phyloP scores from a whole-genome alignment of 345 rosid genomes.

The Nephelium lappaceum region DNA sequence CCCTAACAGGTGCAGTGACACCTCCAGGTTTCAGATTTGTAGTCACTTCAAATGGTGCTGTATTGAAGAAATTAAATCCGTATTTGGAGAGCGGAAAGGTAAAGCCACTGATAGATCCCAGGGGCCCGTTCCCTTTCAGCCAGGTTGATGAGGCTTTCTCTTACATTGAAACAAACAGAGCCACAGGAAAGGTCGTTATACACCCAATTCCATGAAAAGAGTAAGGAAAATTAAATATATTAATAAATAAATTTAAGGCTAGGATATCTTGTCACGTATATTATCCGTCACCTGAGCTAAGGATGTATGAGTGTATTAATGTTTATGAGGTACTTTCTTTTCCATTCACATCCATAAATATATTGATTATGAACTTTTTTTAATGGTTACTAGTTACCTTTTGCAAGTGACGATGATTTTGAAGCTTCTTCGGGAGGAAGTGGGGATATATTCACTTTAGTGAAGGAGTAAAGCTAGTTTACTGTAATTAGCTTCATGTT shows the following conservation, averaged over 20 bases:
- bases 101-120: conserved; percentile 84
- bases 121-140: conserved; percentile 79
- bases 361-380: background rate
- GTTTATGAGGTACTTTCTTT: background rate
- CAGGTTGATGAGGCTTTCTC: conserved; percentile 73
- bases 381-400: background rate
- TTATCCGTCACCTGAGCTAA: background rate
- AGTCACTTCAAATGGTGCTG: conserved; percentile 79
- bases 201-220: conserved; percentile 64
- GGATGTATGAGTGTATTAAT: background rate
- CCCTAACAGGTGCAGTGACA: conserved; percentile 86
- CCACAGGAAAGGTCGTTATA: conserved; percentile 75
- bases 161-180: conserved; percentile 81
- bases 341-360: background rate
- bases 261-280: conserved; percentile 3
- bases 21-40: conserved; percentile 94
- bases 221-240: no score
- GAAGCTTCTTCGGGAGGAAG: no score
- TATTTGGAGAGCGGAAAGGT: conserved; percentile 82
- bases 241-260: no score
- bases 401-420: background rate
- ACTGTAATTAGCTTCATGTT: no score
- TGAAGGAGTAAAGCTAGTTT: no score
- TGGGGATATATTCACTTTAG: no score
- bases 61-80: conserved; percentile 82